These are phyloP conservation scores for Bipolaris victoriae DNA, from an alignment of 2,329 filamentous ascomycete species.

Conservation along the genomic window DNA sequence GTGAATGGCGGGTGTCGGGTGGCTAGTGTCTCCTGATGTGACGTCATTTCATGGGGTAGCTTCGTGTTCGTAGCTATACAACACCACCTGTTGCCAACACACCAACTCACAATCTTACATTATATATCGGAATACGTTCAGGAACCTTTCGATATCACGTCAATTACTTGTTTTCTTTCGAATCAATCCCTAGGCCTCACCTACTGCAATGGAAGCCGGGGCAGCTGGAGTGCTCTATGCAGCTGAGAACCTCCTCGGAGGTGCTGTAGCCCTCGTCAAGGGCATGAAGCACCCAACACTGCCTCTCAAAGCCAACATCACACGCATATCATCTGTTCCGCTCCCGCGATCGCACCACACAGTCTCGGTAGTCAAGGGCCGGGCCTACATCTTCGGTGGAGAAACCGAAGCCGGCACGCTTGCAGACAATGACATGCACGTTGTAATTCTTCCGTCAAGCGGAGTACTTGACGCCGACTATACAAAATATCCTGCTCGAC, in stretches of 20 bases:
- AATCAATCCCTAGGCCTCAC: slow-evolving; percentile 45
- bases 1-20: not conserved
- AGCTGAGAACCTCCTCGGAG: slow-evolving; percentile 44
- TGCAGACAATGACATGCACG: slow-evolving; percentile 59
- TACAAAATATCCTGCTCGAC: slow-evolving; percentile 43
- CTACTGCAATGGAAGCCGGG: slow-evolving; percentile 46
- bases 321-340: slow-evolving; percentile 53
- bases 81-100: slow-evolving; percentile 13
- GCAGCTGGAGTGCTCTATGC: slow-evolving; percentile 48
- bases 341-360: slow-evolving; percentile 60
- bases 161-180: not conserved
- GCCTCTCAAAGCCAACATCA: slow-evolving; percentile 59
- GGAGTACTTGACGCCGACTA: slow-evolving; percentile 54
- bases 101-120: not conserved
- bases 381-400: slow-evolving; percentile 64
- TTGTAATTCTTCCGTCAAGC: slow-evolving; percentile 57
- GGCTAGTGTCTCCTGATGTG: slow-evolving; percentile 13
- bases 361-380: slow-evolving; percentile 59
- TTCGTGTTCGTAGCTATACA: slow-evolving; percentile 10
- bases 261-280: slow-evolving; percentile 56
- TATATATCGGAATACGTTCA: not conserved
- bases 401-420: slow-evolving; percentile 49
- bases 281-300: slow-evolving; percentile 57
- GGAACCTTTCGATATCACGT: not conserved
- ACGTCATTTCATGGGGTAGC: slow-evolving; percentile 12